Evolutionary conservation across 345 rosid genomes (phyloP).

Genomic region (Citrus reticulata): DNA sequence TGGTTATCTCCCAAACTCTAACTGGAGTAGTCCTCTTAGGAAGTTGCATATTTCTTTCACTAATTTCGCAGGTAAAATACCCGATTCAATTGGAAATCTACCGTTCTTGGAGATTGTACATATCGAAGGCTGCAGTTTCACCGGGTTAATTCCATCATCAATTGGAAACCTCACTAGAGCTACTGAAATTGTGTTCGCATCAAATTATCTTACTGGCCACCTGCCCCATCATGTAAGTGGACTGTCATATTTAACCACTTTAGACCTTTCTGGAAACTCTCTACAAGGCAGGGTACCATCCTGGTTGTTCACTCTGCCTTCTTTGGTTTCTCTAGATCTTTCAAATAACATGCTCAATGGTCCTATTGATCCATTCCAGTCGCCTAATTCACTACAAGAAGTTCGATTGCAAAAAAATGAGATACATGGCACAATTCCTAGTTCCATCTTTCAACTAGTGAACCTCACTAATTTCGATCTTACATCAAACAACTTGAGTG

Average conservation of each 20-base stretch:
- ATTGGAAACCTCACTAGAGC: neutral
- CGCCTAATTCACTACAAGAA: neutral
- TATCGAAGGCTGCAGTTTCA: neutral
- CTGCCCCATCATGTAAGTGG: neutral
- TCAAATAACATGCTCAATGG: neutral
- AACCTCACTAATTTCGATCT: neutral
- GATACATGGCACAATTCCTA: neutral
- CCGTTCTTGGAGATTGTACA: neutral
- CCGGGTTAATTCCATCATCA: neutral
- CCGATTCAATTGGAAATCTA: neutral
- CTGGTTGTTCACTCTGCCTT: constrained; percentile 3
- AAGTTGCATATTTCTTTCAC: neutral
- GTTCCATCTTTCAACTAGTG: neutral
- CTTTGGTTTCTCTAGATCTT: neutral
- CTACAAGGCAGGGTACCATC: neutral
- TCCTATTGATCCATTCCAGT: neutral
- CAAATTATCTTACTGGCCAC: neutral
- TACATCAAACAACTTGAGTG: neutral
- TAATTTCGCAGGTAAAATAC: neutral
- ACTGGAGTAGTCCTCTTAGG: neutral
- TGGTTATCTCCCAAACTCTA: neutral
- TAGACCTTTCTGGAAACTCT: neutral
- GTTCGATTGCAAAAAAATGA: neutral
- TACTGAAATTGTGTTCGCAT: neutral
- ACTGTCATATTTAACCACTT: neutral